Conservation (phyloP, 148 eudicot genomes). For the Amaranthus hypochondriacus region DNA sequence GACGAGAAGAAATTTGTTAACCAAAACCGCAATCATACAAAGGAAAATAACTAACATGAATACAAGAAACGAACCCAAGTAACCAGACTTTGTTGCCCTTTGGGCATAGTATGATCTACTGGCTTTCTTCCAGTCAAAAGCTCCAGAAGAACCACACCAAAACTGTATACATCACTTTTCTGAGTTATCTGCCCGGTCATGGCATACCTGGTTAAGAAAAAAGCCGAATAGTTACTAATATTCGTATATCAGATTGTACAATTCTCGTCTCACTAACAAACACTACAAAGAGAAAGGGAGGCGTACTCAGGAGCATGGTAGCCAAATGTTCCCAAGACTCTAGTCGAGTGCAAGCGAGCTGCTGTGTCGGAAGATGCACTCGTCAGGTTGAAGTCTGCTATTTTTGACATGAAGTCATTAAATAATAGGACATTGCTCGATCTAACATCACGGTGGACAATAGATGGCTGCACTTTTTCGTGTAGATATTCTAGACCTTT, state of each 20-base stretch:
- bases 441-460: slow-evolving; percentile 71
- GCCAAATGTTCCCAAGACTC: slow-evolving; percentile 75
- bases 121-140: slow-evolving; percentile 95
- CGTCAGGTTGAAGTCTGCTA: slow-evolving; percentile 67
- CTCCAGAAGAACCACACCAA: slow-evolving; percentile 92
- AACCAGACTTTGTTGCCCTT: slow-evolving; percentile 93
- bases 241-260: no score
- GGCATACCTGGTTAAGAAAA: slow-evolving; percentile 57
- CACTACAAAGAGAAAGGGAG: not conserved
- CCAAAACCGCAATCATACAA: not conserved
- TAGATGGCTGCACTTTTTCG: slow-evolving; percentile 70
- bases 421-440: slow-evolving; percentile 74
- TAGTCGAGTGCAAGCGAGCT: slow-evolving; percentile 74
- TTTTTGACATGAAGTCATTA: slow-evolving; percentile 54
- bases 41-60: not conserved
- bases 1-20: not conserved
- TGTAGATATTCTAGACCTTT: slow-evolving; percentile 69
- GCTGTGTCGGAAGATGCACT: slow-evolving; percentile 66
- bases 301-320: slow-evolving; percentile 82
- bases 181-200: slow-evolving; percentile 98
- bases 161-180: slow-evolving; percentile 95
- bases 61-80: slow-evolving; percentile 57
- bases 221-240: not conserved
- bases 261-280: no score
- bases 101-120: slow-evolving; percentile 96